Evolutionary conservation across 208 protist genomes (phyloP).

Genomic region (Vickermania spadyakhi): DNA sequence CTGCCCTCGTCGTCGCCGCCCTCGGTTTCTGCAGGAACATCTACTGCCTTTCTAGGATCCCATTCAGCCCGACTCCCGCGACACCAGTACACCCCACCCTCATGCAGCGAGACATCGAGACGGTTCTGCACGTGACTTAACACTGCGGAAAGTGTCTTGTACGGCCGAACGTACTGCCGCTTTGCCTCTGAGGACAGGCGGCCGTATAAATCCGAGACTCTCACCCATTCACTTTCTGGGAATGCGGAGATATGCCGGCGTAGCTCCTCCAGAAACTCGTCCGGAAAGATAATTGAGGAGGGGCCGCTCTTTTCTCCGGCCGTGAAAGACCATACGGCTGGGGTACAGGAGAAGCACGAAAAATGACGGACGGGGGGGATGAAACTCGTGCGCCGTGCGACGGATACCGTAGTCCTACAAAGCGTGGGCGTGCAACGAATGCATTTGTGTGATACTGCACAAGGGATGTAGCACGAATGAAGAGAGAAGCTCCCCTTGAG

Average conservation of each 20-base stretch:
- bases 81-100: constrained; percentile 21
- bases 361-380: too few relatives aligned
- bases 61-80: neutral
- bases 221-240: constrained; percentile 30
- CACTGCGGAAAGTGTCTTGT: constrained; percentile 58
- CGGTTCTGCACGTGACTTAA: constrained; percentile 20
- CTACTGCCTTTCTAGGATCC: too few relatives aligned
- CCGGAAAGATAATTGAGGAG: constrained; percentile 6
- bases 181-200: constrained; percentile 38
- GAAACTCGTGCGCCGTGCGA: too few relatives aligned
- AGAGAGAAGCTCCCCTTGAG: too few relatives aligned
- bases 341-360: too few relatives aligned
- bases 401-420: too few relatives aligned
- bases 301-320: too few relatives aligned
- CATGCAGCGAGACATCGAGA: constrained; percentile 35
- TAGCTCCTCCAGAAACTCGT: constrained; percentile 22
- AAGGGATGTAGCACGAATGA: too few relatives aligned
- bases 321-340: too few relatives aligned
- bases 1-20: neutral
- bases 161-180: constrained; percentile 54
- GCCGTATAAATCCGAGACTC: constrained; percentile 53
- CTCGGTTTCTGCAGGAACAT: neutral
- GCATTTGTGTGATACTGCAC: too few relatives aligned
- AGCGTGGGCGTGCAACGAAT: too few relatives aligned
- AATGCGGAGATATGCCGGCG: constrained; percentile 10